Percentiles rank a stretch among this genome's conserved stretches.
Evolutionary conservation across 805 yeast species (phyloP).

Genomic region (Saccharomyces mikatae): DNA sequence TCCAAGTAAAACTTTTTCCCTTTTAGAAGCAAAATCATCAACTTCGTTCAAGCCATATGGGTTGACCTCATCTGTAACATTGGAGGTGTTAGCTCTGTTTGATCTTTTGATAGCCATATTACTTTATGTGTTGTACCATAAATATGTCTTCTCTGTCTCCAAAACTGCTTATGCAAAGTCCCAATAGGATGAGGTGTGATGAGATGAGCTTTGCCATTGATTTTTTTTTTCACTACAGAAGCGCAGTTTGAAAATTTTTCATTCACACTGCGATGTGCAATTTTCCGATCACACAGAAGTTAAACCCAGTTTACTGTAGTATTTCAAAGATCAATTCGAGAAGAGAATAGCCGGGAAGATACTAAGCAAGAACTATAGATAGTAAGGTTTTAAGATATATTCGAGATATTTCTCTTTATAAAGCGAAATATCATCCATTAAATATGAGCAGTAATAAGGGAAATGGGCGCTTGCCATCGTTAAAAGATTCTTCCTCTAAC

Average conservation of each 20-base stretch:
- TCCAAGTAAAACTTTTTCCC: constrained; percentile 48
- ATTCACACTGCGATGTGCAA: not conserved
- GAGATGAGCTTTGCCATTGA: constrained; percentile 17
- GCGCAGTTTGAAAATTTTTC: constrained; percentile 2
- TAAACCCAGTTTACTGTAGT: not conserved
- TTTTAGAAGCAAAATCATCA: constrained; percentile 55
- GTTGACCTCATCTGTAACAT: constrained; percentile 19
- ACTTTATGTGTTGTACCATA: constrained; percentile 2
- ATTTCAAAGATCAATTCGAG: not conserved
- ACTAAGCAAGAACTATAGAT: not conserved
- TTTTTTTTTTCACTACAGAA: not conserved
- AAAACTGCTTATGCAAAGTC: not conserved
- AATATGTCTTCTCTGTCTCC: not conserved
- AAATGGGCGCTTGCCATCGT: constrained; percentile 30
- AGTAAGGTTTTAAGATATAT: not conserved
- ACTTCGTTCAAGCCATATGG: constrained; percentile 53
- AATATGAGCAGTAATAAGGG: constrained; percentile 12
- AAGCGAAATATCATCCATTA: not conserved
- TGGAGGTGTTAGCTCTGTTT: constrained; percentile 11
- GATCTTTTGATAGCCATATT: constrained; percentile 12
- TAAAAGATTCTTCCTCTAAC: constrained; percentile 10
- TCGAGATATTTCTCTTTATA: not conserved
- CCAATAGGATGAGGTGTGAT: constrained; percentile 5
- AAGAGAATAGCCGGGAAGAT: not conserved
- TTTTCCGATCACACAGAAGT: not conserved